Evolutionary conservation across 139 green algal genomes (phyloP).

Genomic region (Micromonas commoda): DNA sequence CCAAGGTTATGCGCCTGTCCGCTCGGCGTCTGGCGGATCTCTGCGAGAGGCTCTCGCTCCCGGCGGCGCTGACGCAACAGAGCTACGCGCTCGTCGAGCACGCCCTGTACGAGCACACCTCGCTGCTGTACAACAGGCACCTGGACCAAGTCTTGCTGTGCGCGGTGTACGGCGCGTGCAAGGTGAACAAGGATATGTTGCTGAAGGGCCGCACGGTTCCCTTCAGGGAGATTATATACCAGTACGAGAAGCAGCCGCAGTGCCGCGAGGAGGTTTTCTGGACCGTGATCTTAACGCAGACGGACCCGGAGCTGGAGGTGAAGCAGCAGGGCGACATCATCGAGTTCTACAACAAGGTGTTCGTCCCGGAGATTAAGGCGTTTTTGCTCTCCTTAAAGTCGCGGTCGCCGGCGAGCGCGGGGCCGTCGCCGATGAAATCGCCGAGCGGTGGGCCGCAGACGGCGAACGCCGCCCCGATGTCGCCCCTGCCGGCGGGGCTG

Average conservation of each 20-base stretch:
- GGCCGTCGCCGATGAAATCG: too few relatives aligned
- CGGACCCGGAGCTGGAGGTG: conserved; percentile 27
- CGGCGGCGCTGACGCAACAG: conserved; percentile 31
- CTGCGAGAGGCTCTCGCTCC: conserved; percentile 34
- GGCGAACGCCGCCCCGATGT: not conserved
- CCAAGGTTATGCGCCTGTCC: conserved; percentile 37
- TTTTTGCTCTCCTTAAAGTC: conserved; percentile 35
- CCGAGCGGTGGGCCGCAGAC: not conserved
- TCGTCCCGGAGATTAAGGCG: conserved; percentile 53
- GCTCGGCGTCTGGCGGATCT: conserved; percentile 32
- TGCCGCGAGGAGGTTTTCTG: conserved; percentile 61
- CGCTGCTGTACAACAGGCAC: conserved; percentile 81
- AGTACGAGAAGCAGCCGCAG: conserved; percentile 73
- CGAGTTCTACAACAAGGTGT: conserved; percentile 83
- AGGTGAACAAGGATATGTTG: conserved; percentile 47
- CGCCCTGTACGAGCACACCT: conserved; percentile 62
- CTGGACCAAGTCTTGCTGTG: conserved; percentile 83
- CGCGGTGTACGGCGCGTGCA: conserved; percentile 83
- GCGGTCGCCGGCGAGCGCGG: not conserved
- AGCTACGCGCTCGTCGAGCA: conserved; percentile 57
- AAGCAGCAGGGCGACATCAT: conserved; percentile 71
- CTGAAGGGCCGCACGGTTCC: not conserved
- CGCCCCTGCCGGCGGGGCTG: not conserved
- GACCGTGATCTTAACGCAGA: conserved; percentile 57
- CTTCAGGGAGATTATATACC: conserved; percentile 79